Percentiles rank a stretch among this genome's conserved stretches.
Conservation (phyloP, 2,329 filamentous ascomycete species). For the Aspergillus pseudoglaucus region DNA sequence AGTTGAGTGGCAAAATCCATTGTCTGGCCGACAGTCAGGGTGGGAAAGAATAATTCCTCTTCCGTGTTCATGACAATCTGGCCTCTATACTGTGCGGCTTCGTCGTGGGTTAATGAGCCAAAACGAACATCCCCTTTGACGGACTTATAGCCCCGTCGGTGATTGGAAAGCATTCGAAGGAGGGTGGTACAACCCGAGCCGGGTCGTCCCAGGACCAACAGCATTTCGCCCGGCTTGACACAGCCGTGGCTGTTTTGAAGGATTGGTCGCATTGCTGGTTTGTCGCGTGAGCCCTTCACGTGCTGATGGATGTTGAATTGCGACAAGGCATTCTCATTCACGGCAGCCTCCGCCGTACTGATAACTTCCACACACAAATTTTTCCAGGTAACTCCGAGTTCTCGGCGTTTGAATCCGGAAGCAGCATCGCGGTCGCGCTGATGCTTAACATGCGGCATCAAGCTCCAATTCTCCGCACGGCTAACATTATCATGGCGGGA, state of each 20-base stretch:
- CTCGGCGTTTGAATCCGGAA: no score
- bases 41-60: slow-evolving; percentile 48
- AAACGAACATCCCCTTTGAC: slow-evolving; percentile 56
- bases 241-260: slow-evolving; percentile 29
- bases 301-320: no score
- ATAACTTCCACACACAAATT: no score
- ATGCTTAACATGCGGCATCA: no score
- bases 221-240: slow-evolving; percentile 66
- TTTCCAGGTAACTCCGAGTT: no score
- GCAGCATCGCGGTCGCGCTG: no score
- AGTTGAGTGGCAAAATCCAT: slow-evolving; percentile 52
- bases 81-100: slow-evolving; percentile 45
- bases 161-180: slow-evolving; percentile 63
- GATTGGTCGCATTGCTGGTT: no score
- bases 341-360: no score
- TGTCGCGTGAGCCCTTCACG: no score
- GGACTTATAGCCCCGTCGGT: slow-evolving; percentile 51
- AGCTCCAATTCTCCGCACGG: no score
- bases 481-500: no score
- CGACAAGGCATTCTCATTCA: no score
- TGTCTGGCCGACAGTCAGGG: slow-evolving; percentile 46
- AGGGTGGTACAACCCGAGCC: slow-evolving; percentile 66
- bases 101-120: slow-evolving; percentile 39
- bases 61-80: slow-evolving; percentile 54
- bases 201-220: slow-evolving; percentile 62